A percentile compares a stretch with the other conserved stretches of the same genome.
Conservation (phyloP, 805 yeast genomes). For the Metschnikowia proteae region DNA sequence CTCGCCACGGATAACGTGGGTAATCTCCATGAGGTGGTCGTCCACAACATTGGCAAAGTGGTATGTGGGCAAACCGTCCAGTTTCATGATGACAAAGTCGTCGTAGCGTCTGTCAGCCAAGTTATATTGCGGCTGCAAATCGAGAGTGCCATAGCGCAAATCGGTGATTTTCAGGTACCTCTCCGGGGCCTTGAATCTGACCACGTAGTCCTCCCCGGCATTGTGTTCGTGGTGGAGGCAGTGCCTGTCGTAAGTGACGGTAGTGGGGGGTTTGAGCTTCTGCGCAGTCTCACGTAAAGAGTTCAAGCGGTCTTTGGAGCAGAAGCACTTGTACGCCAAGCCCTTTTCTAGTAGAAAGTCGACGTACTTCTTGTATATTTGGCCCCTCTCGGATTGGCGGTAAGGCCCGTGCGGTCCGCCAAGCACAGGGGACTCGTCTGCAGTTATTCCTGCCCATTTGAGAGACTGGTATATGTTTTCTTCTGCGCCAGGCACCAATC, state of each 20-base stretch:
- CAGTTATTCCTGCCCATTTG: slow-evolving; percentile 66
- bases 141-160: slow-evolving; percentile 69
- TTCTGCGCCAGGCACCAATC: slow-evolving; percentile 82
- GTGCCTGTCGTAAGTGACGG: slow-evolving; percentile 85
- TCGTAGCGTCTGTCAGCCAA: slow-evolving; percentile 70
- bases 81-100: slow-evolving; percentile 83
- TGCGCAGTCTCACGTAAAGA: slow-evolving; percentile 69
- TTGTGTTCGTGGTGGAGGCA: slow-evolving; percentile 45
- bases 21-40: slow-evolving; percentile 87
- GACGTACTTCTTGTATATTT: slow-evolving; percentile 61
- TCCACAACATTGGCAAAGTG: slow-evolving; percentile 96
- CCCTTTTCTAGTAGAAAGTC: slow-evolving; percentile 57
- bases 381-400: slow-evolving; percentile 75
- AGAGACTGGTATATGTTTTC: slow-evolving; percentile 70
- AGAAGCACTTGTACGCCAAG: slow-evolving; percentile 81
- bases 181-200: slow-evolving; percentile 77
- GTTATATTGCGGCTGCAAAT: slow-evolving; percentile 79
- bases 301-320: slow-evolving; percentile 74
- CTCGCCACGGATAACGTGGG: slow-evolving; percentile 95
- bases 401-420: slow-evolving; percentile 69
- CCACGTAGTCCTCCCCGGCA: slow-evolving; percentile 47
- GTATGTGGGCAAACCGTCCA: slow-evolving; percentile 95
- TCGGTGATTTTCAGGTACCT: slow-evolving; percentile 66
- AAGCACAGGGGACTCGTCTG: slow-evolving; percentile 79
- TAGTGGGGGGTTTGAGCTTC: slow-evolving; percentile 77